Evolutionary conservation across 345 rosid species (phyloP).

Genomic region (Arabidopsis arenosa): DNA sequence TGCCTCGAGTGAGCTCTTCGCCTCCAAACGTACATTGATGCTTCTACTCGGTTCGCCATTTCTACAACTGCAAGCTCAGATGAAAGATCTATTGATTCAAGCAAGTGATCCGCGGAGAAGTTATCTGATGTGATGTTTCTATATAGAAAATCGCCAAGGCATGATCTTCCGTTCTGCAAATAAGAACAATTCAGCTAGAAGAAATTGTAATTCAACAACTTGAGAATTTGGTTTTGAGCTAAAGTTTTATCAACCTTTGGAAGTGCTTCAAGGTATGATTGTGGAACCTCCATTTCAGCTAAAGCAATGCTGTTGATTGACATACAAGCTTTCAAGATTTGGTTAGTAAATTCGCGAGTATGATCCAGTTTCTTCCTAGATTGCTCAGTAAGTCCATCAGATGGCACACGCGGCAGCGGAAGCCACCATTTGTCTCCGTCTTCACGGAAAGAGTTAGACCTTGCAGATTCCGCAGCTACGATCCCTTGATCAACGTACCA

Average conservation of each 20-base stretch:
- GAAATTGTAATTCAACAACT: not conserved
- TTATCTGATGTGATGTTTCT: constrained; percentile 82
- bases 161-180: constrained; percentile 84
- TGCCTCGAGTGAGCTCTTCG: constrained; percentile 71
- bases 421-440: constrained; percentile 99
- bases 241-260: constrained; percentile 65
- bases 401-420: constrained; percentile 92
- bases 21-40: constrained; percentile 80
- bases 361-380: constrained; percentile 79
- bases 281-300: constrained; percentile 94
- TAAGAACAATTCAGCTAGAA: not conserved
- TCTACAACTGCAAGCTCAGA: constrained; percentile 84
- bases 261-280: constrained; percentile 76
- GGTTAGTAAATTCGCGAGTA: constrained; percentile 80
- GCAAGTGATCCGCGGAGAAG: constrained; percentile 80
- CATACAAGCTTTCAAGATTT: constrained; percentile 96
- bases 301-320: constrained; percentile 78
- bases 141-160: constrained; percentile 81
- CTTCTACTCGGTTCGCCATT: constrained; percentile 86
- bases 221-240: not conserved
- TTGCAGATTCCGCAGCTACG: constrained; percentile 68
- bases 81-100: constrained; percentile 84
- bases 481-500: constrained; percentile 98
- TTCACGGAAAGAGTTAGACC: constrained; percentile 77
- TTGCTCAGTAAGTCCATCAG: constrained; percentile 72